A percentile compares a stretch with the other conserved stretches of the same genome.
Evolutionary conservation across 164 flowering plant species (phyloP).

Genomic region (Liriodendron chinense): DNA sequence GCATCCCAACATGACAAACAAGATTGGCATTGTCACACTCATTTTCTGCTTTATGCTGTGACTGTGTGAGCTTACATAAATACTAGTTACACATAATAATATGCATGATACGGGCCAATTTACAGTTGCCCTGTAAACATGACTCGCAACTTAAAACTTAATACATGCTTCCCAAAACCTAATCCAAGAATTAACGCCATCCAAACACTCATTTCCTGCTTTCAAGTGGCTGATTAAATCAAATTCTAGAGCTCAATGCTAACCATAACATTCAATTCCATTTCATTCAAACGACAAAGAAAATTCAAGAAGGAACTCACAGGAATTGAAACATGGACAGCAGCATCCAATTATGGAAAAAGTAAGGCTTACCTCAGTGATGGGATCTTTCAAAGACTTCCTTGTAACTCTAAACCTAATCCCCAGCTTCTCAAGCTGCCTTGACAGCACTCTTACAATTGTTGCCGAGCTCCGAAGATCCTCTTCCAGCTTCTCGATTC

Average conservation of each 20-base stretch:
- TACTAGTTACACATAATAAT: too few species aligned
- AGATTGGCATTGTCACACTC: too few species aligned
- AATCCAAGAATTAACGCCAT: background rate
- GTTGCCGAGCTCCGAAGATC: slow-evolving; percentile 59
- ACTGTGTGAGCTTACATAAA: too few species aligned
- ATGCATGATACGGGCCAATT: background rate
- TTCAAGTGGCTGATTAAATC: background rate
- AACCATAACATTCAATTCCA: background rate
- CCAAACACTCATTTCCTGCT: background rate
- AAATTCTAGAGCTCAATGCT: background rate
- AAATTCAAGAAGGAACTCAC: background rate
- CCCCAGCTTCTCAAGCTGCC: slow-evolving; percentile 95
- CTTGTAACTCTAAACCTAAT: slow-evolving; percentile 80
- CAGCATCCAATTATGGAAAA: background rate
- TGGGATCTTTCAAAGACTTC: slow-evolving; percentile 76
- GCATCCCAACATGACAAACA: too few species aligned
- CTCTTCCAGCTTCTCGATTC: slow-evolving; percentile 89
- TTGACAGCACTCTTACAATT: slow-evolving; percentile 59
- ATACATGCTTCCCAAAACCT: background rate
- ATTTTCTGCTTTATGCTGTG: too few species aligned
- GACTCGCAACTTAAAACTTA: background rate
- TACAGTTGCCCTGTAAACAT: background rate
- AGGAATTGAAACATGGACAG: background rate
- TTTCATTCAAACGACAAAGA: background rate
- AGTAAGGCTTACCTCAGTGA: slow-evolving; percentile 56